These are phyloP conservation scores for Shiraia bambusicola DNA, from an alignment of 2,329 filamentous ascomycete species.

Conservation along the genomic window DNA sequence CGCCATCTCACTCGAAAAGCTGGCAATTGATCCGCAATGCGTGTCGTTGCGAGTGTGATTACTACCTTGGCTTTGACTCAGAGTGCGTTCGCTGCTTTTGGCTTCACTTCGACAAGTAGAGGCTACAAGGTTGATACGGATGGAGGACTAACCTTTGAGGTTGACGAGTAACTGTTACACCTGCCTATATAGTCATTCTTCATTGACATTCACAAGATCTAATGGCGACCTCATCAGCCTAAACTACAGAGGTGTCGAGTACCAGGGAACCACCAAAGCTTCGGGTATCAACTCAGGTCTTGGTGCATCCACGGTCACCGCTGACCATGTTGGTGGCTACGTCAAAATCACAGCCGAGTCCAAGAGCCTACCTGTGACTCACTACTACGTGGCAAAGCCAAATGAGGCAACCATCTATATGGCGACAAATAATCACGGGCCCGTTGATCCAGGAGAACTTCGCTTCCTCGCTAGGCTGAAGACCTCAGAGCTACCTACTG, in stretches of 20 bases:
- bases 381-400: slow-evolving; percentile 26
- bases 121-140: slow-evolving; percentile 24
- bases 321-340: slow-evolving; percentile 25
- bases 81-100: slow-evolving; percentile 18
- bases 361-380: slow-evolving; percentile 18
- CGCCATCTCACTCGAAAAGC: background rate
- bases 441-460: slow-evolving; percentile 29
- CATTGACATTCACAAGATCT: slow-evolving; percentile 8
- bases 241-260: slow-evolving; percentile 25
- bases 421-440: slow-evolving; percentile 24
- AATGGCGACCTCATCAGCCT: slow-evolving; percentile 26
- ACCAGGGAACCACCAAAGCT: slow-evolving; percentile 22
- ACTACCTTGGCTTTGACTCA: slow-evolving; percentile 8
- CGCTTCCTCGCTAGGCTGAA: slow-evolving; percentile 4
- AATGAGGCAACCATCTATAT: slow-evolving; percentile 25
- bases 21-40: slow-evolving; percentile 5
- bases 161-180: slow-evolving; percentile 12
- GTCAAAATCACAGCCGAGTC: slow-evolving; percentile 27
- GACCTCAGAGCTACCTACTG: slow-evolving; percentile 18
- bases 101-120: slow-evolving; percentile 18
- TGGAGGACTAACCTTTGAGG: slow-evolving; percentile 21
- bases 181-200: background rate
- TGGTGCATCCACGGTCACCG: slow-evolving; percentile 20
- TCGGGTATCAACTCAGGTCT: slow-evolving; percentile 26
- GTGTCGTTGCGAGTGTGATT: background rate